Evolutionary conservation across 208 protist genomes (phyloP).

Genomic region (Leishmania amazonensis): DNA sequence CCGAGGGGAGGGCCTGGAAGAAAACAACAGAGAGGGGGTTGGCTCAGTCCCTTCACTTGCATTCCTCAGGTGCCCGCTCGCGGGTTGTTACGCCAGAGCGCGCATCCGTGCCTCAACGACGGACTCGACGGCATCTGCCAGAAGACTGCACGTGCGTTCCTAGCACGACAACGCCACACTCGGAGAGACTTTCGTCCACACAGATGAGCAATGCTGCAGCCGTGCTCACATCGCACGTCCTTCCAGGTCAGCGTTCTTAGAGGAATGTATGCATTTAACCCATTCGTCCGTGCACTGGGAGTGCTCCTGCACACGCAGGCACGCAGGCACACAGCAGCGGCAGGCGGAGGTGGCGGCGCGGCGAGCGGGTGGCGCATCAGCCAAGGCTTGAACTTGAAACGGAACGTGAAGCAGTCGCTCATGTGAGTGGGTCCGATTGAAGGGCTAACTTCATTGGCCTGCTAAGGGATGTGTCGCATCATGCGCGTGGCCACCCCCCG

Average conservation of each 20-base stretch:
- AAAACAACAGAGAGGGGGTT: too few relatives aligned
- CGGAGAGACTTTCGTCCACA: not conserved
- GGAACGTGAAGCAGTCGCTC: not conserved
- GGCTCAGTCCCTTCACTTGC: too few relatives aligned
- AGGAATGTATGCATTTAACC: not conserved
- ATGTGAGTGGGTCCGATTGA: constrained; percentile 18
- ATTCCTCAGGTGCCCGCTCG: too few relatives aligned
- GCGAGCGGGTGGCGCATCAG: not conserved
- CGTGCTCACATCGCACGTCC: too few relatives aligned
- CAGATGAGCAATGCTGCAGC: not conserved
- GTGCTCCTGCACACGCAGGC: too few relatives aligned
- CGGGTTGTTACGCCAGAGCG: not conserved
- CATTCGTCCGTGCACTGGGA: too few relatives aligned
- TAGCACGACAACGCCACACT: not conserved
- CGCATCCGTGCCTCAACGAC: too few relatives aligned
- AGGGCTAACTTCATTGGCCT: constrained; percentile 31
- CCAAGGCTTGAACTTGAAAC: not conserved
- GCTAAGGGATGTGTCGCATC: constrained; percentile 23
- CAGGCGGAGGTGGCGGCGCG: too few relatives aligned
- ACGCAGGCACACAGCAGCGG: not conserved
- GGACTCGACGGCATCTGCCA: constrained; percentile 1
- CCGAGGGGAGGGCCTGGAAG: too few relatives aligned
- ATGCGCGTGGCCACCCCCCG: constrained; percentile 1
- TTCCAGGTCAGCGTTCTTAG: too few relatives aligned
- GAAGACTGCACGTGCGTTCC: constrained; percentile 13